A percentile compares a stretch with the other conserved stretches of the same genome.
Evolutionary conservation across 108 stramenopile species (phyloP).

Genomic region (Cyclotella baltica): DNA sequence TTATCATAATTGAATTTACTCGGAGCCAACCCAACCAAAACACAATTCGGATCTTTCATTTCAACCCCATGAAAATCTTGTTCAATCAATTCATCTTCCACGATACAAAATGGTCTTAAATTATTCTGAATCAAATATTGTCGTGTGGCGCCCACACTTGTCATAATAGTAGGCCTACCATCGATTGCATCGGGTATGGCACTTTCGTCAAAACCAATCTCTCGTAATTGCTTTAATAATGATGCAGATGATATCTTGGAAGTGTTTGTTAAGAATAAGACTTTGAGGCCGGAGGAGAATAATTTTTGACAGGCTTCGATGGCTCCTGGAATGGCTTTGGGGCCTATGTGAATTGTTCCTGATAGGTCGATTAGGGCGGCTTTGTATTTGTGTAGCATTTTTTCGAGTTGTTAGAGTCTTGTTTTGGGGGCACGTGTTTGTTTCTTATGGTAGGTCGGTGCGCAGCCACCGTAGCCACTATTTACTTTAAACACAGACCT

Average conservation of each 20-base stretch:
- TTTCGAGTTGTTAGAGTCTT: too few relatives aligned
- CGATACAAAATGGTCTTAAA: constrained; percentile 59
- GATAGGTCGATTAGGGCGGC: constrained; percentile 74
- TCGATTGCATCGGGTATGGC: constrained; percentile 9
- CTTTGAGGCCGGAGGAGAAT: constrained; percentile 17
- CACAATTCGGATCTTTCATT: constrained; percentile 54
- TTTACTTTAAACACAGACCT: too few relatives aligned
- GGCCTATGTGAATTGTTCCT: constrained; percentile 72
- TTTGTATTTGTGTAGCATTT: too few relatives aligned
- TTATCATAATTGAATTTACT: constrained; percentile 62
- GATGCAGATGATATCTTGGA: constrained; percentile 51
- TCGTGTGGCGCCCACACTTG: constrained; percentile 62
- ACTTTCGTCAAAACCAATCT: constrained; percentile 51
- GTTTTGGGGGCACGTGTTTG: too few relatives aligned
- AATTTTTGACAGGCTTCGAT: constrained; percentile 55
- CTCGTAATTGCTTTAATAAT: constrained; percentile 51
- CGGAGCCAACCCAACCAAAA: constrained; percentile 79
- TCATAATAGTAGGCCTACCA: constrained; percentile 48
- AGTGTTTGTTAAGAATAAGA: constrained; percentile 77
- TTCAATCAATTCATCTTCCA: constrained; percentile 60
- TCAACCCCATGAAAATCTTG: constrained; percentile 47
- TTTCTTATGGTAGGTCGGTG: too few relatives aligned
- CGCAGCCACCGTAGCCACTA: too few relatives aligned
- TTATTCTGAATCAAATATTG: constrained; percentile 44
- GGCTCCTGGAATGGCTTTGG: constrained; percentile 65